Percentiles rank a stretch among this genome's conserved stretches.
These are phyloP conservation scores for Herpetomonas samuelpessoai DNA, from an alignment of 208 protist species.

Conservation along the genomic window DNA sequence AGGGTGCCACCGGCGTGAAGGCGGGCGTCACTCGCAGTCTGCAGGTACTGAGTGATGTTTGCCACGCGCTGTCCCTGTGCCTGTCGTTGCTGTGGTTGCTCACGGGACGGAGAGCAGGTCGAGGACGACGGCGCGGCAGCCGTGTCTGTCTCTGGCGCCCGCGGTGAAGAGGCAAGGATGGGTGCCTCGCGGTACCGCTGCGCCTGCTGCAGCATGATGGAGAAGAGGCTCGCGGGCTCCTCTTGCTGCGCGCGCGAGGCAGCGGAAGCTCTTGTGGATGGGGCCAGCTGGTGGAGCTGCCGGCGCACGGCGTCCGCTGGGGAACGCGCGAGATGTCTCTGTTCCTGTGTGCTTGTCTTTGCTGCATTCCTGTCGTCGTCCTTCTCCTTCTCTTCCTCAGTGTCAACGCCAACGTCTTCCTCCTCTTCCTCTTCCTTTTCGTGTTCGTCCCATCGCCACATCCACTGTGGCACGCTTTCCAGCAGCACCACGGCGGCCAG, in stretches of 20 bases:
- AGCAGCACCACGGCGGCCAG: conserved; percentile 17
- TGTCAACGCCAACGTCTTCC: no score
- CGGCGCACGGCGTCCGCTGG: no score
- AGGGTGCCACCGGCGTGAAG: not conserved
- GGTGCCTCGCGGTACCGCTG: not conserved
- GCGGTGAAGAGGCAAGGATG: no score
- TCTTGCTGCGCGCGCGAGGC: not conserved
- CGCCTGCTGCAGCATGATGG: not conserved
- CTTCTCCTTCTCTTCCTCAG: no score
- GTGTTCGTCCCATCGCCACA: not conserved
- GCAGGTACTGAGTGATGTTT: not conserved
- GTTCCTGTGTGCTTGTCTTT: no score
- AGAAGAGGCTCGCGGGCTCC: not conserved
- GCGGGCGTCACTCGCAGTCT: not conserved
- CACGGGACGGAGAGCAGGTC: not conserved
- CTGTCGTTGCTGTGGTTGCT: not conserved
- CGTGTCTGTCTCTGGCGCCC: not conserved
- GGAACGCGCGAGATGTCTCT: no score
- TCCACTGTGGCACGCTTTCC: conserved; percentile 2
- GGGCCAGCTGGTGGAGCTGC: no score
- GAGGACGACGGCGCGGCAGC: not conserved
- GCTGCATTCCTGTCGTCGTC: no score
- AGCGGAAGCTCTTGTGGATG: no score
- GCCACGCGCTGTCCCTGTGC: not conserved
- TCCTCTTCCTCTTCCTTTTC: not conserved